Conservation (phyloP, 331 rosid species). For the Malus hybrid region DNA sequence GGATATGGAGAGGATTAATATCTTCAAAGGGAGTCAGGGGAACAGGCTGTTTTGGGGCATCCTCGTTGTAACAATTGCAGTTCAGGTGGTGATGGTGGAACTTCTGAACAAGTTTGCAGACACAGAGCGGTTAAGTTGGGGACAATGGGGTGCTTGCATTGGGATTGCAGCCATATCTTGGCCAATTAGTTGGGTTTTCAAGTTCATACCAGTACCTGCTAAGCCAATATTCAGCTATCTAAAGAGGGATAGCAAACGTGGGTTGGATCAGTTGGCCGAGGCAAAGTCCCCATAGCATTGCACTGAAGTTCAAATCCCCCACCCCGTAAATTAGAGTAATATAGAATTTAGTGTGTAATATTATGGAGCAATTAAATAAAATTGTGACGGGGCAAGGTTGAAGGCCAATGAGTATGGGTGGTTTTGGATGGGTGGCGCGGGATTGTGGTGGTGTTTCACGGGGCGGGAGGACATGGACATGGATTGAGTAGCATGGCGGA, state of each 20-base stretch:
- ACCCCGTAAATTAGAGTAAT: too few species aligned
- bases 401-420: too few species aligned
- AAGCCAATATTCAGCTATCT: constrained; percentile 10
- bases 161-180: constrained; percentile 12
- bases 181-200: constrained; percentile 23
- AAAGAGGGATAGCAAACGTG: not conserved
- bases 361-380: too few species aligned
- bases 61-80: too few species aligned
- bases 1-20: constrained; percentile 23
- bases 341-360: too few species aligned
- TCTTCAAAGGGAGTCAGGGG: constrained; percentile 18
- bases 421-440: too few species aligned
- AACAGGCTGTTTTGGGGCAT: constrained; percentile 15
- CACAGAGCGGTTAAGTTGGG: constrained; percentile 23
- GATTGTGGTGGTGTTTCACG: too few species aligned
- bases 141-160: constrained; percentile 13
- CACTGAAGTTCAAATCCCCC: not conserved
- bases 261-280: not conserved
- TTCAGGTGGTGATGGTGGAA: constrained; percentile 25
- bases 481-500: too few species aligned
- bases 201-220: constrained; percentile 19
- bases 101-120: constrained; percentile 20
- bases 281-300: not conserved
- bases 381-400: too few species aligned
- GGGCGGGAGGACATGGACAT: too few species aligned